A percentile compares a stretch with the other conserved stretches of the same genome.
Conservation (phyloP, 305 asterid genomes). For the Fraxinus albicans region DNA sequence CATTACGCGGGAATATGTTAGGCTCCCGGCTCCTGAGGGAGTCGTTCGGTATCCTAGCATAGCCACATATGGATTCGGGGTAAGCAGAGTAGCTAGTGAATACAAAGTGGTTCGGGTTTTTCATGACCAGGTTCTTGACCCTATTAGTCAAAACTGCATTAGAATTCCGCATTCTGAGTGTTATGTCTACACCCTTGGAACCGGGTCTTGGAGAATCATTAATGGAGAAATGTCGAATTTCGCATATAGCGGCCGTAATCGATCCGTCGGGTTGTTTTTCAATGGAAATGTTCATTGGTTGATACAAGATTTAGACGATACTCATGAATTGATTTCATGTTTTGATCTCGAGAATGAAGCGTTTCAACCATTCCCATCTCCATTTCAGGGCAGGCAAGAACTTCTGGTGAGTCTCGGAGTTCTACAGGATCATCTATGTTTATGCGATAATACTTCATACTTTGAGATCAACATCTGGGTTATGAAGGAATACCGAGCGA, state of each 20-base stretch:
- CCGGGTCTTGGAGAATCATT: slow-evolving; percentile 30
- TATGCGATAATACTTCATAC: slow-evolving; percentile 37
- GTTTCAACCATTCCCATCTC: slow-evolving; percentile 40
- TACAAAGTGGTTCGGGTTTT: slow-evolving; percentile 50
- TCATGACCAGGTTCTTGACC: slow-evolving; percentile 34
- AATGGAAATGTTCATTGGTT: slow-evolving; percentile 52
- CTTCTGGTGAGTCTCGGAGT: slow-evolving; percentile 37
- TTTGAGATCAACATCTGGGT: slow-evolving; percentile 47
- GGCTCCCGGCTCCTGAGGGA: slow-evolving; percentile 32
- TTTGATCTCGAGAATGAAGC: slow-evolving; percentile 44
- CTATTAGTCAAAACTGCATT: slow-evolving; percentile 13
- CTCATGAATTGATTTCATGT: slow-evolving; percentile 32
- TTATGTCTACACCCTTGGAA: slow-evolving; percentile 40
- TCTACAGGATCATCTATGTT: slow-evolving; percentile 29
- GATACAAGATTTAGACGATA: slow-evolving; percentile 26
- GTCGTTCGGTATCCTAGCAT: slow-evolving; percentile 29
- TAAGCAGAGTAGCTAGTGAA: slow-evolving; percentile 16
- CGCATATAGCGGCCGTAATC: slow-evolving; percentile 19
- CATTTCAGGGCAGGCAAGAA: slow-evolving; percentile 14
- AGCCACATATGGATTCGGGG: slow-evolving; percentile 49
- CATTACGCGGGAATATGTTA: slow-evolving; percentile 38
- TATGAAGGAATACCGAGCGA: slow-evolving; percentile 54
- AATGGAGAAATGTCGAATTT: slow-evolving; percentile 23
- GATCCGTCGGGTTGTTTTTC: slow-evolving; percentile 26
- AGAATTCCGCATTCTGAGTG: slow-evolving; percentile 25